These are phyloP conservation scores for Ajuga chamaepitys DNA, from an alignment of 257 asterid species.

Conservation along the genomic window DNA sequence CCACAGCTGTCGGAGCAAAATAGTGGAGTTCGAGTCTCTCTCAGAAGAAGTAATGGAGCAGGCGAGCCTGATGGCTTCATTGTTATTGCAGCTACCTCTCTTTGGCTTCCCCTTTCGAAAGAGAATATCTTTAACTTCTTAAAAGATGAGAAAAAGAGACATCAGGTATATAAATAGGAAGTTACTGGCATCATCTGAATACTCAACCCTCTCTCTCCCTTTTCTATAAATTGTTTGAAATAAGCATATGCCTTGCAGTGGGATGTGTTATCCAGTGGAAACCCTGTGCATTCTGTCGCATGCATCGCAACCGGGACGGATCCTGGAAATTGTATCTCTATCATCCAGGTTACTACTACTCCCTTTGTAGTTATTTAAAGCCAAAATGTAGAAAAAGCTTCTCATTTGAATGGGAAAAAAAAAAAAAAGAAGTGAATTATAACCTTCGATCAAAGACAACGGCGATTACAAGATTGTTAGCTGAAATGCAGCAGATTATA, in stretches of 20 bases:
- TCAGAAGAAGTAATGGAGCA: conserved; percentile 22
- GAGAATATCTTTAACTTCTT: conserved; percentile 48
- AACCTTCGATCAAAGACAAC: too few species aligned
- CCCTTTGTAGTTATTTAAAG: not conserved
- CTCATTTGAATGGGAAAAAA: not conserved
- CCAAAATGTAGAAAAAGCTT: not conserved
- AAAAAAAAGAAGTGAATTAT: not conserved
- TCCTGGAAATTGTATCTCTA: conserved; percentile 46
- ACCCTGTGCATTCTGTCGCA: conserved; percentile 35
- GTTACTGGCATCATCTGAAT: not conserved
- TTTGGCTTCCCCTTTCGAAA: conserved; percentile 46
- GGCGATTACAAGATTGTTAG: too few species aligned
- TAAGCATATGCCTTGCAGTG: conserved; percentile 36
- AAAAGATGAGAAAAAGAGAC: conserved; percentile 43
- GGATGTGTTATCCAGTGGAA: conserved; percentile 51
- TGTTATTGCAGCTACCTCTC: conserved; percentile 49
- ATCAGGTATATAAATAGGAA: conserved; percentile 31
- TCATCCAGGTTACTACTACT: conserved; percentile 46
- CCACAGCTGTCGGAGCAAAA: conserved; percentile 27
- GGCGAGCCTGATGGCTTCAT: conserved; percentile 41
- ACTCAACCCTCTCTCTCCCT: not conserved
- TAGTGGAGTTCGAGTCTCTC: conserved; percentile 41
- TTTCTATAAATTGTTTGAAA: not conserved
- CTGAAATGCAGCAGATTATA: too few species aligned
- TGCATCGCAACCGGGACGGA: conserved; percentile 45